Evolutionary conservation across 495 filamentous ascomycete species (phyloP), one percentile per base, ranked within the genome.

Genomic region (Thermothielavioides terrestris): DNA sequence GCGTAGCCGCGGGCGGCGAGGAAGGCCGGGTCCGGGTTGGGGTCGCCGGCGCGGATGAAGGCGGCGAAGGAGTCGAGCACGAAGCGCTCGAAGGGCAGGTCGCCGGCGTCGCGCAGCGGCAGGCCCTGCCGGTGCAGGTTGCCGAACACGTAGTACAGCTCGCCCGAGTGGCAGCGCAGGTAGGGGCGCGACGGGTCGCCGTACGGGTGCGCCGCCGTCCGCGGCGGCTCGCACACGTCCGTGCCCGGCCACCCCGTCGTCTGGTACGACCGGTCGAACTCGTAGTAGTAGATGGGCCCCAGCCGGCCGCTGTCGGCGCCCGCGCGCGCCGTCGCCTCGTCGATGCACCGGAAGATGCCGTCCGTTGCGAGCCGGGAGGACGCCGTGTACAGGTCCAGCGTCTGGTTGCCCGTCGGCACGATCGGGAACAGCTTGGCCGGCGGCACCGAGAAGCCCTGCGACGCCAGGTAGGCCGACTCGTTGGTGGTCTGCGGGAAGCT

Each of bases 191-290:
- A 58, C 57, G 74, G 66, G 46, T 79, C 72, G 18, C 76, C 76
- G 38, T 65, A 26, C 1, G 70, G 74, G 49, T 56, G 61, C 0
- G 32, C 11, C 0, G 62, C 25, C 1, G 69, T 67, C 9, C 49
- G 49, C 0, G 73, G 72, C 25, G 75, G 58, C 32, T 73, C 62
- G 60, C 75, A 77, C 8, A 72, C 57, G 53, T 71, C 67, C 2
- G 57, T 59, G 17, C 67, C 63, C 3, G 76, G 76, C 59, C 67
- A 77, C 51, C 65, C 66, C 4, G 53, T 53, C 11, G 68, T 69
- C 56, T 79, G 77, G 55, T 80, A 81, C 3, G 66, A 67, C 3
- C 76, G 59, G 57, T 77, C 69, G 55, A 79, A 76, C 53, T 77
- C 75, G 59, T 70, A 74, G 55, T 69, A 73, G 46, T 64, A 77